Base-by-base conservation (phyloP, 768 basidiomycete species). In the Termitomyces sp. region DNA sequence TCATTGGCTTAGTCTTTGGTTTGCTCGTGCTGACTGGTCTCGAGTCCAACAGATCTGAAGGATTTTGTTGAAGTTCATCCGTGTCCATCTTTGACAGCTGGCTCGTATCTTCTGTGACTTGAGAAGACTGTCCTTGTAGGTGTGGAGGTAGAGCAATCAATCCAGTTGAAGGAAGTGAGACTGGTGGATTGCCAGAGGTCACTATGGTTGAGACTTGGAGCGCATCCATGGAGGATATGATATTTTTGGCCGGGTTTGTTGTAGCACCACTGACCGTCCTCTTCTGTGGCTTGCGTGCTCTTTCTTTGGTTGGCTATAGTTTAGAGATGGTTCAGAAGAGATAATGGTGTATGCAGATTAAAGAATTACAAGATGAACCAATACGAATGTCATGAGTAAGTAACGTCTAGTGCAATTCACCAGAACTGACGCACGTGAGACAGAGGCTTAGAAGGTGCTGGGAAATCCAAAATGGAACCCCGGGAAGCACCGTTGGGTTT, bases 401-500 rank as follows among this genome's bases (percentile, higher is more conserved):
- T 56, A 84, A 79, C 69, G 71, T 77, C 74, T 68, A 62, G 71
- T 70, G 62, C 66, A 66, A 67, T 77, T 82, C 77, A 83, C 84
- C 86, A 77, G 78, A 84, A 82, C 78, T 82, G 81, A 91, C 90
- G 88, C 84, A 92, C 90, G 85, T 92, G 90, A 73, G 82, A 85
- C 77, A 91, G 73, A 63, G 89, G 85, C 62, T 82, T 79, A 60
- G 81, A 71, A 53, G 82, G 75, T 41, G 75, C 66, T 58, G 79
- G 77, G 58, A 77, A 65, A 57, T 71, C 69, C 55, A 72, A 59
- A 59, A 69, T 58, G 49, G 58, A 59, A 16, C 56, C 53, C 29
- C 35, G 45, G 7, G 63, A 44, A 54, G 59, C 47, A 59, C 59
- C 37, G 55, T 67, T 60, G 16, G 66, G 72, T 66, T 75, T 76